These are phyloP conservation scores for Russula lepida DNA, from an alignment of 768 basidiomycete species.

Conservation along the genomic window DNA sequence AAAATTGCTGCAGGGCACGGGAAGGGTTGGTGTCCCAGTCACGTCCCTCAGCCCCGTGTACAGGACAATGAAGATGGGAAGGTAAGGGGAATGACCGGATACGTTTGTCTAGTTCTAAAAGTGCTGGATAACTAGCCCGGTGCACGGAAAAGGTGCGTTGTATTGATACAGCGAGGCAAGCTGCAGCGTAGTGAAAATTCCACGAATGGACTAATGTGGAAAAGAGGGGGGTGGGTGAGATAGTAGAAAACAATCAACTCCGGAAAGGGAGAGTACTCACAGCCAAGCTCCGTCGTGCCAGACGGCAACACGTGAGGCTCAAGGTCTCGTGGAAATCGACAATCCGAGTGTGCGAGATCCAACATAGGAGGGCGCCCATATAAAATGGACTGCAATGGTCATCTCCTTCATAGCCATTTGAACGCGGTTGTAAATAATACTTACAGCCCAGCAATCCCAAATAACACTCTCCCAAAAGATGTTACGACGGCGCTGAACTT, in stretches of 20 bases:
- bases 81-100: conserved; percentile 46
- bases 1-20: conserved; percentile 40
- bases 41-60: conserved; percentile 25
- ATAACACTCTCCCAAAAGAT: conserved; percentile 48
- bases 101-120: conserved; percentile 43
- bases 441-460: conserved; percentile 37
- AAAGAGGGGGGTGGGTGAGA: background rate
- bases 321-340: conserved; percentile 42
- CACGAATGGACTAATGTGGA: conserved; percentile 27
- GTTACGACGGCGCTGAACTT: conserved; percentile 38
- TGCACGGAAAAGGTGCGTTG: conserved; percentile 36
- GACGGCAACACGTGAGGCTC: conserved; percentile 27
- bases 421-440: background rate
- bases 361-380: conserved; percentile 44
- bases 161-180: conserved; percentile 37
- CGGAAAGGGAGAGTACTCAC: conserved; percentile 28
- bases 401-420: background rate
- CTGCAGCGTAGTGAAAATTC: conserved; percentile 39
- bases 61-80: conserved; percentile 35
- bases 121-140: conserved; percentile 34
- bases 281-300: conserved; percentile 35
- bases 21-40: conserved; percentile 35
- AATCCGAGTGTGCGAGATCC: conserved; percentile 41
- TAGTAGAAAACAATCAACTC: background rate
- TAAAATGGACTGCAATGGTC: conserved; percentile 34